Conservation (phyloP, 2,329 filamentous ascomycete species). For the Capronia americana region DNA sequence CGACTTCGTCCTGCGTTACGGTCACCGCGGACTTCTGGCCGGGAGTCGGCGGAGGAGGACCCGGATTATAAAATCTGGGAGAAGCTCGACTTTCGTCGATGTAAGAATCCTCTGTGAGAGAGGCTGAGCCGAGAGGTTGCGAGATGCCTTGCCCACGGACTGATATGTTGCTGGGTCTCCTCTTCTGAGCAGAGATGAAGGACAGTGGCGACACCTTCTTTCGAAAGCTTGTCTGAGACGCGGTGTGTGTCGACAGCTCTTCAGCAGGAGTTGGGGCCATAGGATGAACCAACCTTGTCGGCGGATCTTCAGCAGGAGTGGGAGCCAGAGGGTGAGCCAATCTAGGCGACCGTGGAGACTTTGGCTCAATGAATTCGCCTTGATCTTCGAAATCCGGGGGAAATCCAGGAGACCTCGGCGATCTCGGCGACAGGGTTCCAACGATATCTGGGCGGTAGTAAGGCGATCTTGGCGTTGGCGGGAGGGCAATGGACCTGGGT, state of each 20-base stretch:
- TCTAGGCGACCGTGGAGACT: slow-evolving; percentile 20
- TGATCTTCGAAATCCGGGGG: slow-evolving; percentile 44
- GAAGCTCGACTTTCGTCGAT: slow-evolving; percentile 62
- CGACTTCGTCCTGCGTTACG: slow-evolving; percentile 15
- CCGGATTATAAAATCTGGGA: slow-evolving; percentile 62
- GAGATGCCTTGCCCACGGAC: slow-evolving; percentile 65
- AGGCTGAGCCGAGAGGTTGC: slow-evolving; percentile 57
- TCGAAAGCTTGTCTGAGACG: slow-evolving; percentile 45
- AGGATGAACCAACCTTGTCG: slow-evolving; percentile 28
- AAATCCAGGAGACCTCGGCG: slow-evolving; percentile 32
- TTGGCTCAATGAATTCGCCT: slow-evolving; percentile 16
- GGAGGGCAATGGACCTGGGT: slow-evolving; percentile 38
- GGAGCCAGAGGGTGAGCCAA: slow-evolving; percentile 33
- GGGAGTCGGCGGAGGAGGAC: slow-evolving; percentile 62
- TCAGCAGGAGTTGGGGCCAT: slow-evolving; percentile 31
- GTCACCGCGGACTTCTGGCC: slow-evolving; percentile 36
- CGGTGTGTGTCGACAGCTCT: slow-evolving; percentile 16
- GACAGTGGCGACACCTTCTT: slow-evolving; percentile 51
- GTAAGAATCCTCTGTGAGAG: slow-evolving; percentile 52
- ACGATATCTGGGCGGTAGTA: slow-evolving; percentile 22
- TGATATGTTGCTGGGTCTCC: slow-evolving; percentile 50
- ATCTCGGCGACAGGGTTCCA: slow-evolving; percentile 26
- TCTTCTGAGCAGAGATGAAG: slow-evolving; percentile 53
- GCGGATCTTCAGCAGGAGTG: slow-evolving; percentile 27
- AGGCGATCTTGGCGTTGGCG: slow-evolving; percentile 28